A percentile compares a stretch with the other conserved stretches of the same genome.
phyloP scores from a whole-genome alignment of 306 rosid species.

The Canavalia gladiata region DNA sequence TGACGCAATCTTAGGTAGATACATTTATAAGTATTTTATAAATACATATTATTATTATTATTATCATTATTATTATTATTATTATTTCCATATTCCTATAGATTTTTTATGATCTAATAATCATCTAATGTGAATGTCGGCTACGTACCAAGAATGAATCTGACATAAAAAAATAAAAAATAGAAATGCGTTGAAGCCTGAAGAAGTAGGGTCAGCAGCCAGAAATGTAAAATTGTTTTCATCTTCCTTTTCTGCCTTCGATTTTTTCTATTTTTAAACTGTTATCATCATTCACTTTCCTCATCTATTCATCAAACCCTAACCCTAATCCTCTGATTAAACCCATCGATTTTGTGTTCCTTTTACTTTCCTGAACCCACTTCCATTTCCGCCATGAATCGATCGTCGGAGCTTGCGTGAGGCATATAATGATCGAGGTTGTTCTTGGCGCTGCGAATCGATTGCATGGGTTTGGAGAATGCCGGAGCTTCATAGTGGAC shows the following conservation, averaged over 20 bases:
- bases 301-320: conserved; percentile 49
- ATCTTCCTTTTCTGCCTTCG: background rate
- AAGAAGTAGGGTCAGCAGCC: background rate
- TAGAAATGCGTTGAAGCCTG: background rate
- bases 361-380: background rate
- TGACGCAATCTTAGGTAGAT: background rate
- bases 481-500: conserved; percentile 92
- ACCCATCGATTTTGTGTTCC: background rate
- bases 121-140: background rate
- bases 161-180: background rate
- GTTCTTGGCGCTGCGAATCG: conserved; percentile 49
- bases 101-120: background rate
- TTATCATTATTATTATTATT: too few relatives aligned
- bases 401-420: conserved; percentile 43
- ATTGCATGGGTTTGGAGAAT: conserved; percentile 90
- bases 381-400: conserved; percentile 54
- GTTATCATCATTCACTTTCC: conserved; percentile 5
- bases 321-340: conserved; percentile 50
- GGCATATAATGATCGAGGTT: conserved; percentile 70
- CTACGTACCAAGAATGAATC: background rate
- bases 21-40: background rate
- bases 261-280: background rate
- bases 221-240: background rate
- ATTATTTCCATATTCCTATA: background rate
- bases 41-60: too few relatives aligned